Evolutionary conservation across 805 yeast species (phyloP).

Genomic region (Nakazawaea ernobii): DNA sequence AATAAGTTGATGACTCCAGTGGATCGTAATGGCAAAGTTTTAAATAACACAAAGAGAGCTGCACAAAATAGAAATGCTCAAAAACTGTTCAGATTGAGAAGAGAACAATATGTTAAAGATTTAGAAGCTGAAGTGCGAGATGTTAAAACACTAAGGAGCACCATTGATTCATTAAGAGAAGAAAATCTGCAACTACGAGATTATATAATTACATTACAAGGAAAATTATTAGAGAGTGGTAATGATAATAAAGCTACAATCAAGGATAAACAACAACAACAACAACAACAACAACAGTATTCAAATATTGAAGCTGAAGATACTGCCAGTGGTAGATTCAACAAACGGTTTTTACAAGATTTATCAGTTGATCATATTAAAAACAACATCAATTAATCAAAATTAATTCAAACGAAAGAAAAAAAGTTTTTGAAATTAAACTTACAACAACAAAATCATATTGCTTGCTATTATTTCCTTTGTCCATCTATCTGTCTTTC

Average conservation of each 20-base stretch:
- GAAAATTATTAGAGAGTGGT: constrained; percentile 47
- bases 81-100: constrained; percentile 81
- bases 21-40: constrained; percentile 30
- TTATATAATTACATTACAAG: constrained; percentile 64
- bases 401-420: too few relatives aligned
- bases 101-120: constrained; percentile 75
- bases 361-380: neutral
- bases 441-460: too few relatives aligned
- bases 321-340: neutral
- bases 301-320: neutral
- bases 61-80: constrained; percentile 91
- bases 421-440: too few relatives aligned
- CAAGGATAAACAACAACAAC: neutral
- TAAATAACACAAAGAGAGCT: constrained; percentile 74
- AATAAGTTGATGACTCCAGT: constrained; percentile 12
- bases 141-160: constrained; percentile 54
- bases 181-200: constrained; percentile 72
- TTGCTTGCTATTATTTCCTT: too few relatives aligned
- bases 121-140: constrained; percentile 66
- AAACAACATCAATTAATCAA: too few relatives aligned
- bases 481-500: too few relatives aligned
- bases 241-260: neutral
- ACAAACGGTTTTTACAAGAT: neutral
- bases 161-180: constrained; percentile 58
- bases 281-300: neutral